These are phyloP conservation scores for Volvox africanus DNA, from an alignment of 139 green algal genomes.

Conservation along the genomic window DNA sequence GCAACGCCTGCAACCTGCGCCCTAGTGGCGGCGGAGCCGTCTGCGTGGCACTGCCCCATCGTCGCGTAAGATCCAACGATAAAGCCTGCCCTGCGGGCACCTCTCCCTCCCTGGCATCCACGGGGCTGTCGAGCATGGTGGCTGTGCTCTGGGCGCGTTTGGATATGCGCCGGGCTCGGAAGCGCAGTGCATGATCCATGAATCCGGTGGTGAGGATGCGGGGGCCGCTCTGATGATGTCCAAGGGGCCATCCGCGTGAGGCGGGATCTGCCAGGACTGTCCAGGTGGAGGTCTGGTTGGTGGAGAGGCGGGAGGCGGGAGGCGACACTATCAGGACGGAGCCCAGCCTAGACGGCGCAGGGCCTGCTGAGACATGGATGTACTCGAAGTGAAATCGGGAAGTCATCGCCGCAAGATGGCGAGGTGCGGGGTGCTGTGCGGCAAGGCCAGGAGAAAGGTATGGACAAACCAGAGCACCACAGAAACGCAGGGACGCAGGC, in stretches of 20 bases:
- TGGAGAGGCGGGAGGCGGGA: not conserved
- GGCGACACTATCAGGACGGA: no score
- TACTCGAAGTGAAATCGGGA: no score
- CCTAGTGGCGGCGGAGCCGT: not conserved
- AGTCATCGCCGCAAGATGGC: no score
- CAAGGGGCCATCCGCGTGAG: not conserved
- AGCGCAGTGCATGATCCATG: not conserved
- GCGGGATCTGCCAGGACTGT: not conserved
- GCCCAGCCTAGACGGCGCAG: no score
- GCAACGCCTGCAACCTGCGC: not conserved
- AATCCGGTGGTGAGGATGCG: not conserved
- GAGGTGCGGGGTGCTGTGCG: no score
- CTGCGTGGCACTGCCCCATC: conserved; percentile 16
- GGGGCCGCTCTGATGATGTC: not conserved
- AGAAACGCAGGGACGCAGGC: no score
- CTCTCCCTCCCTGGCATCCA: not conserved
- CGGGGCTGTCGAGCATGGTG: not conserved
- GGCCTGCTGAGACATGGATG: no score
- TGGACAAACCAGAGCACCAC: no score
- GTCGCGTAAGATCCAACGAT: conserved; percentile 2
- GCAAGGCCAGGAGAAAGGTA: no score
- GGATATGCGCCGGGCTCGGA: not conserved
- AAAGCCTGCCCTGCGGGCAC: no score
- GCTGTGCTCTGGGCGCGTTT: not conserved
- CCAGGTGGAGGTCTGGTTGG: conserved; percentile 25